phyloP scores from a whole-genome alignment of 2,329 filamentous ascomycete genomes.

The Waltergamsia citrina region DNA sequence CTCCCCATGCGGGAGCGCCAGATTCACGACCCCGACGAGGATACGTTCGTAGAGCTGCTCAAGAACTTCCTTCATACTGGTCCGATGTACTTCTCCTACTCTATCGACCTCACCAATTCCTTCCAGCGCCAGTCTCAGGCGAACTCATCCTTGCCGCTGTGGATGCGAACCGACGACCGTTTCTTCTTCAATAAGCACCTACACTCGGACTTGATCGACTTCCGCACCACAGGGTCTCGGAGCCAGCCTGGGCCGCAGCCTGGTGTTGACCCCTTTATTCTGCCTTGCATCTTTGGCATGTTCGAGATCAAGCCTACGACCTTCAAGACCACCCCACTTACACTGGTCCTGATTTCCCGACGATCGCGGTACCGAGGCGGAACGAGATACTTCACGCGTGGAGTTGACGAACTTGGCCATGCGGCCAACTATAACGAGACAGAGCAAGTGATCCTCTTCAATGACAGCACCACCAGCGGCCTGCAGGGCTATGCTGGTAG shows the following conservation, averaged over 20 bases:
- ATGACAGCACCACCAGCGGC: slow-evolving; percentile 64
- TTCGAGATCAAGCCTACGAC: slow-evolving; percentile 80
- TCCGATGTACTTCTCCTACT: slow-evolving; percentile 98
- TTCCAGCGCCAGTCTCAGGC: slow-evolving; percentile 87
- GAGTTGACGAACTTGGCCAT: slow-evolving; percentile 85
- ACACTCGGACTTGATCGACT: slow-evolving; percentile 84
- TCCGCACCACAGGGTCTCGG: slow-evolving; percentile 56
- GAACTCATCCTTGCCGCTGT: slow-evolving; percentile 64
- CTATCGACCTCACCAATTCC: slow-evolving; percentile 89
- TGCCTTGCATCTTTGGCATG: slow-evolving; percentile 95
- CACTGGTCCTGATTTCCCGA: slow-evolving; percentile 78
- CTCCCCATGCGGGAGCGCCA: slow-evolving; percentile 87
- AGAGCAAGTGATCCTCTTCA: slow-evolving; percentile 83
- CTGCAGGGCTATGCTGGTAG: slow-evolving; percentile 74
- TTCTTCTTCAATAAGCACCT: slow-evolving; percentile 99
- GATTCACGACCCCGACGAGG: slow-evolving; percentile 87
- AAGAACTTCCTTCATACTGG: slow-evolving; percentile 73
- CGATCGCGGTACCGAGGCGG: slow-evolving; percentile 82
- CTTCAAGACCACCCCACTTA: slow-evolving; percentile 77
- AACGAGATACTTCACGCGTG: slow-evolving; percentile 90
- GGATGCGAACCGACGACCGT: slow-evolving; percentile 88
- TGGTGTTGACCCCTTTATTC: slow-evolving; percentile 79
- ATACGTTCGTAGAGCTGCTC: slow-evolving; percentile 76
- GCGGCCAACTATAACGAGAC: slow-evolving; percentile 99
- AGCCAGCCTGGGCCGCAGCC: slow-evolving; percentile 61